phyloP scores from a whole-genome alignment of 169 alveolate species.

The Neospora caninum region DNA sequence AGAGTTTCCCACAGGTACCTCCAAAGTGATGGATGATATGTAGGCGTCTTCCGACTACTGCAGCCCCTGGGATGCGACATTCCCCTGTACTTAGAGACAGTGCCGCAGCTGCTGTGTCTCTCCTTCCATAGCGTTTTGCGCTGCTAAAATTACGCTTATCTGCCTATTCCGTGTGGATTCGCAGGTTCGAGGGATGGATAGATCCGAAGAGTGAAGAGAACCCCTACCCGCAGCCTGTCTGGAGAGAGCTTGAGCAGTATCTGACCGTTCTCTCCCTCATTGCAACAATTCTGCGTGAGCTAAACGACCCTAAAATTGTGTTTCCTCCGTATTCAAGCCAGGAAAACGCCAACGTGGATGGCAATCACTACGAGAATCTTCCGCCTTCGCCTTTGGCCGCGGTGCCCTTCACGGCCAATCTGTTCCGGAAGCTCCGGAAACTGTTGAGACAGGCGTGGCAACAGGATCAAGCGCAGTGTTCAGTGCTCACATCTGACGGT shows the following conservation, averaged over 20 bases:
- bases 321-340: not conserved
- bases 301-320: not conserved
- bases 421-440: not conserved
- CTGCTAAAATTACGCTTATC: too few relatives aligned
- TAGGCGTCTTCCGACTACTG: too few relatives aligned
- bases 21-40: too few relatives aligned
- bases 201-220: constrained; percentile 36
- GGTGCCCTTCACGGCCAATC: not conserved
- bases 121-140: too few relatives aligned
- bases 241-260: constrained; percentile 25
- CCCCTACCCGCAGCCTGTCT: not conserved
- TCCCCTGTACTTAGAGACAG: too few relatives aligned
- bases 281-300: not conserved
- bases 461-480: not conserved
- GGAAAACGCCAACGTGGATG: not conserved
- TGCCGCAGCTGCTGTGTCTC: too few relatives aligned
- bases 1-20: too few relatives aligned
- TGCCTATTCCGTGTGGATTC: not conserved
- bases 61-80: too few relatives aligned
- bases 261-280: constrained; percentile 22
- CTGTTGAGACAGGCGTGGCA: not conserved
- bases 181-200: constrained; percentile 41
- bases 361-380: not conserved
- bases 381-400: not conserved
- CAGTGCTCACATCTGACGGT: not conserved